phyloP scores from a whole-genome alignment of 331 rosid species.

The Saraca asoca region DNA sequence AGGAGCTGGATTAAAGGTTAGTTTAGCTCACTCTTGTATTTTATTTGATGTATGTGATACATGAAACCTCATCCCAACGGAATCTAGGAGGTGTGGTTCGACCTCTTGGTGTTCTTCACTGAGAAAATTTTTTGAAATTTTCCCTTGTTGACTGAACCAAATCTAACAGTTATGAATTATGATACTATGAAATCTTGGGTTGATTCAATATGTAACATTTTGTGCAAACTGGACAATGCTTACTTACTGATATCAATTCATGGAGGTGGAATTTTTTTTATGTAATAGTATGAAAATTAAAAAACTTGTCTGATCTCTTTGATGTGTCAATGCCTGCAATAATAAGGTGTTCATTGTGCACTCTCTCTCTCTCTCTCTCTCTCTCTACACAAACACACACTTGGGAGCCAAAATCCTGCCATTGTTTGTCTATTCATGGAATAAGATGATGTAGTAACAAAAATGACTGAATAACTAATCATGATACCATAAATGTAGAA shows the following conservation, averaged over 20 bases:
- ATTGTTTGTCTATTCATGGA: neutral
- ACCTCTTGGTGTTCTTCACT: too few relatives aligned
- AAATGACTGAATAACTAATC: slow-evolving; percentile 16
- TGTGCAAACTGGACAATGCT: neutral
- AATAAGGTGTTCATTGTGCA: slow-evolving; percentile 68
- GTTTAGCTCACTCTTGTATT: too few relatives aligned
- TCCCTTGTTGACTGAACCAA: too few relatives aligned
- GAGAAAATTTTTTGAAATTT: too few relatives aligned
- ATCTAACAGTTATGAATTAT: too few relatives aligned
- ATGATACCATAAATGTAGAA: neutral
- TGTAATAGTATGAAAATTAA: neutral
- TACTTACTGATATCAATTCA: neutral
- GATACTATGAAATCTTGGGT: neutral
- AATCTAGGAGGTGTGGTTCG: too few relatives aligned
- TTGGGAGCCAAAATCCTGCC: neutral
- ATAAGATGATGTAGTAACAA: slow-evolving; percentile 5
- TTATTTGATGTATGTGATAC: too few relatives aligned
- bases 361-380: slow-evolving; percentile 19
- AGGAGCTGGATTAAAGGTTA: too few relatives aligned
- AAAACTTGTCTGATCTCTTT: slow-evolving; percentile 6
- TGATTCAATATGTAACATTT: neutral
- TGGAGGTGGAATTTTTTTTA: neutral
- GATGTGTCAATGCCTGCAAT: slow-evolving; percentile 7
- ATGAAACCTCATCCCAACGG: too few relatives aligned
- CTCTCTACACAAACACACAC: too few relatives aligned